Conservation (phyloP, 139 green algal genomes). For the Nannochloris sp. region DNA sequence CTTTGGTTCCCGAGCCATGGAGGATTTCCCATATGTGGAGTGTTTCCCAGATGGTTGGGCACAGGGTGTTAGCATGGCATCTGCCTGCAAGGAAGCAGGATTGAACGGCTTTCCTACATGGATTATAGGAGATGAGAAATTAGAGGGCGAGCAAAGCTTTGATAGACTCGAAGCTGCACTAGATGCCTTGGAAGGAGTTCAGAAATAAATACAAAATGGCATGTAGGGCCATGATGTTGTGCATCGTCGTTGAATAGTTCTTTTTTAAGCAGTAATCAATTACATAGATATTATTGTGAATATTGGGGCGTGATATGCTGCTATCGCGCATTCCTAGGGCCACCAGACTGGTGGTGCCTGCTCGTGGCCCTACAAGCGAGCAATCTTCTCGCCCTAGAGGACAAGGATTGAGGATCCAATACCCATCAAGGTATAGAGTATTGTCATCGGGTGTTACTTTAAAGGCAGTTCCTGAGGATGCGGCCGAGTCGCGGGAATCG, state of each 20-base stretch:
- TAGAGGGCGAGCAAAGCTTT: slow-evolving; percentile 46
- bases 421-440: too few species aligned
- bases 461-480: too few species aligned
- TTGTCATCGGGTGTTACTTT: too few species aligned
- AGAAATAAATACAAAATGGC: background rate
- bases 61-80: slow-evolving; percentile 55
- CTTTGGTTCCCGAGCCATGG: slow-evolving; percentile 75
- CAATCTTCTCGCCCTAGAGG: too few species aligned
- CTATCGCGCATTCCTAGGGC: too few species aligned
- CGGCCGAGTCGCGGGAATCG: too few species aligned
- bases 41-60: slow-evolving; percentile 91
- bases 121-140: slow-evolving; percentile 74
- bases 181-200: background rate
- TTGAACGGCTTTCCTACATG: slow-evolving; percentile 92
- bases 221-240: background rate
- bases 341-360: too few species aligned
- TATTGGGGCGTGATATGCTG: too few species aligned
- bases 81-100: slow-evolving; percentile 58
- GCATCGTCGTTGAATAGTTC: background rate
- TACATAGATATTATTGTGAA: too few species aligned
- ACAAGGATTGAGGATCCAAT: too few species aligned
- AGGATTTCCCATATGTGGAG: slow-evolving; percentile 91
- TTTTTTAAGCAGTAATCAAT: slow-evolving; percentile 1
- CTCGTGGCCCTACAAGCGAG: too few species aligned
- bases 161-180: slow-evolving; percentile 29